phyloP scores from a whole-genome alignment of 371 early-diverging fungal species.

The Mortierella sp. region DNA sequence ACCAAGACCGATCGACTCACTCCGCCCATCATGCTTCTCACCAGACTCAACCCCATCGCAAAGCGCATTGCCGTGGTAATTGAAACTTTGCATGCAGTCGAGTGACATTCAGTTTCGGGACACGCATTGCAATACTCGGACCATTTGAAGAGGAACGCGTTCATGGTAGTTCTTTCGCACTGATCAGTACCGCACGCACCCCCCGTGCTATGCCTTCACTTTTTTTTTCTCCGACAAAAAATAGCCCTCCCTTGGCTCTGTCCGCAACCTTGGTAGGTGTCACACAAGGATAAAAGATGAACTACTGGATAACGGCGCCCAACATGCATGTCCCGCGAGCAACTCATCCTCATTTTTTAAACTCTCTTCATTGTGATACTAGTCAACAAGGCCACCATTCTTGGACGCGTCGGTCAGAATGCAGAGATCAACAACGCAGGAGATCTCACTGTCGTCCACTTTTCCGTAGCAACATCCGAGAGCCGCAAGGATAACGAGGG shows the following conservation, averaged over 20 bases:
- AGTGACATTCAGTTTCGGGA: neutral
- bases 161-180: too few relatives aligned
- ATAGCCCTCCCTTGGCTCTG: slow-evolving; percentile 40
- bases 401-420: slow-evolving; percentile 68
- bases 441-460: slow-evolving; percentile 62
- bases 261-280: slow-evolving; percentile 41
- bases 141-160: neutral
- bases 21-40: slow-evolving; percentile 29
- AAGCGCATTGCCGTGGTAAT: slow-evolving; percentile 42
- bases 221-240: neutral
- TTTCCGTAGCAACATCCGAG: slow-evolving; percentile 70
- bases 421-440: slow-evolving; percentile 57
- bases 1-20: neutral
- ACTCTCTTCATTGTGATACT: neutral
- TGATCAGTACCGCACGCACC: neutral
- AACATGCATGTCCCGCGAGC: too few relatives aligned
- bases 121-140: neutral
- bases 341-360: neutral
- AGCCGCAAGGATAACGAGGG: slow-evolving; percentile 66
- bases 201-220: neutral
- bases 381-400: slow-evolving; percentile 68
- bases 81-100: neutral
- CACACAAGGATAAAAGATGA: neutral
- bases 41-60: slow-evolving; percentile 32
- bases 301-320: too few relatives aligned